phyloP scores from a whole-genome alignment of 495 filamentous ascomycete genomes.

The Neurospora sp. region DNA sequence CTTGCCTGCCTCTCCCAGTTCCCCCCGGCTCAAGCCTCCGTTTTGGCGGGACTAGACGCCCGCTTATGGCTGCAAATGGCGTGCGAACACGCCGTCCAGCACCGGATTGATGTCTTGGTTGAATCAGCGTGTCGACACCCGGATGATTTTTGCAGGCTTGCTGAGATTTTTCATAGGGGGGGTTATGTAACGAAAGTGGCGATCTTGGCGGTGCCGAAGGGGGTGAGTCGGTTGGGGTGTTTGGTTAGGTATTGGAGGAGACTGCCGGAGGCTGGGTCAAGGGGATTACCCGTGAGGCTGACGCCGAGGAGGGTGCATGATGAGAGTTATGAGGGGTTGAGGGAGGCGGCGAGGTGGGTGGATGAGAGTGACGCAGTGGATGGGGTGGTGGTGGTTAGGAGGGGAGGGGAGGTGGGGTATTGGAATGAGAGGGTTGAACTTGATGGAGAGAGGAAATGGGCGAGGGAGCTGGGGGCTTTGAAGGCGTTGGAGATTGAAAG shows the following conservation, averaged over 20 bases:
- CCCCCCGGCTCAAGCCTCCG: conserved; percentile 17
- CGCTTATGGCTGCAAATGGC: conserved; percentile 27
- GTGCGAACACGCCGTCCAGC: conserved; percentile 10
- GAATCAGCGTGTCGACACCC: conserved; percentile 27
- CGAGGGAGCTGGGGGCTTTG: neutral
- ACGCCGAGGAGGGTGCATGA: conserved; percentile 30
- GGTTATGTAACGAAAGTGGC: conserved; percentile 22
- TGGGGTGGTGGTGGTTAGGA: neutral
- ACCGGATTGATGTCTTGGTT: conserved; percentile 17
- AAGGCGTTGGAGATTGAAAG: conserved; percentile 18
- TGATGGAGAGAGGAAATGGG: conserved; percentile 3
- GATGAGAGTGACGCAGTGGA: conserved; percentile 15
- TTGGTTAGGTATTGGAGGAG: conserved; percentile 18
- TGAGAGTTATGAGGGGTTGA: conserved; percentile 24
- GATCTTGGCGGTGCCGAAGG: conserved; percentile 23
- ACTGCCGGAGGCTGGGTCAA: conserved; percentile 17
- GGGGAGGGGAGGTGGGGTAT: conserved; percentile 7
- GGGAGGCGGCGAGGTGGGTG: conserved; percentile 18
- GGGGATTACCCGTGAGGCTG: conserved; percentile 19
- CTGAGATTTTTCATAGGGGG: conserved; percentile 6
- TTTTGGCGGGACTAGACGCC: conserved; percentile 18
- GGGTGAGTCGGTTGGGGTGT: conserved; percentile 24
- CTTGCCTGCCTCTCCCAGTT: conserved; percentile 3
- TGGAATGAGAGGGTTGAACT: conserved; percentile 5
- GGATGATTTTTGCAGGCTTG: conserved; percentile 21